Evolutionary conservation across 1,284 basidiomycete species (phyloP).

Genomic region (Filobasidium uniguttulatum): DNA sequence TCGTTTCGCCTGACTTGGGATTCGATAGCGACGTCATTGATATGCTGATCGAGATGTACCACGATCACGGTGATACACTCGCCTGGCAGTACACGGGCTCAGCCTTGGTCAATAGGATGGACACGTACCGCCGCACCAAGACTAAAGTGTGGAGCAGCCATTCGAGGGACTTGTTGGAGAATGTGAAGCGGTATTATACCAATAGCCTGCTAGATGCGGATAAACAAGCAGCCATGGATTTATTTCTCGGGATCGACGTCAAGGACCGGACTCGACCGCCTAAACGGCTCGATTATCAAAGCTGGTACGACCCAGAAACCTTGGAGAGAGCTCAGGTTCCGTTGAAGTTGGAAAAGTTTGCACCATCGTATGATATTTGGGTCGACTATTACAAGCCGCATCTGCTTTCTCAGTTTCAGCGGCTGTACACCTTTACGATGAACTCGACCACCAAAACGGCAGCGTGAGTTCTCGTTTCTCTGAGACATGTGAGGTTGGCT

Average conservation of each 20-base stretch:
- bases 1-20: constrained; percentile 65
- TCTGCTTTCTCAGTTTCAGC: constrained; percentile 38
- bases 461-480: constrained; percentile 14
- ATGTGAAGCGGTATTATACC: constrained; percentile 87
- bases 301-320: constrained; percentile 56
- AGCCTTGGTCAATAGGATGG: constrained; percentile 89
- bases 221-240: constrained; percentile 93
- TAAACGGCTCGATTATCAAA: constrained; percentile 52
- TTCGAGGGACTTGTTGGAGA: constrained; percentile 89
- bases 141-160: constrained; percentile 95
- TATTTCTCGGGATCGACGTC: constrained; percentile 45
- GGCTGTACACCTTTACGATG: constrained; percentile 46
- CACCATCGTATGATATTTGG: constrained; percentile 53
- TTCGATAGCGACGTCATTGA: constrained; percentile 95
- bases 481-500: neutral
- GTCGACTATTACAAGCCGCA: constrained; percentile 80
- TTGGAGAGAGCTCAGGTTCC: neutral
- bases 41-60: constrained; percentile 98
- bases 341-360: constrained; percentile 20
- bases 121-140: constrained; percentile 74
- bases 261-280: constrained; percentile 15
- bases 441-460: constrained; percentile 29
- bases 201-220: constrained; percentile 95
- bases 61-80: constrained; percentile 88
- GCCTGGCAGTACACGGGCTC: constrained; percentile 95